Evolutionary conservation across 2,329 filamentous ascomycete genomes (phyloP), one percentile per base, ranked within the genome.

Genomic region (Trichoderma sp.): DNA sequence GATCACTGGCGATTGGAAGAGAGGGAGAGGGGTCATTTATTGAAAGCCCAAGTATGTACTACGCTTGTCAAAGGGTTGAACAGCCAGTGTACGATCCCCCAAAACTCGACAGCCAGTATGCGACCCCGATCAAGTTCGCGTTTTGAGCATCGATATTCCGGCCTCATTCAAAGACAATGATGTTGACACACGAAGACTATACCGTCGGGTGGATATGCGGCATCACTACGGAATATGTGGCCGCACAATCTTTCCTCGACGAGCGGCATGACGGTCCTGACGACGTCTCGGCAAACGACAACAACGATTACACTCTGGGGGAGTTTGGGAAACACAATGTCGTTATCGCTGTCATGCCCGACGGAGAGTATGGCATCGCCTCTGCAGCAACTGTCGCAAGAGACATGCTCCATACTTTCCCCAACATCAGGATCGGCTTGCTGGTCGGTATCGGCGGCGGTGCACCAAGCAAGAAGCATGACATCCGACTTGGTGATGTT

Each of bases 401-500:
- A 5, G 60, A 72, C 43, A 72, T 77, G 70, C 55, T 71, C 0
- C 68, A 64, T 4, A 77, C 69, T 58, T 78, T 76, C 47, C 71
- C 71, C 0, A 69, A 73, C 4, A 45, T 78, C 5, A 60, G 69
- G 9, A 65, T 76, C 5, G 72, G 72, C 1, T 55, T 63, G 12
- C 34, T 59, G 24, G 43, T 48, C 3, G 56, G 56, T 34, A 59
- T 59, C 7, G 56, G 24, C 14, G 41, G 24, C 30, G 77, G 76
- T 3, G 75, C 71, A 0, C 77, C 77, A 65, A 80, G 66, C 45
- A 0, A 5, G 1, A 65, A 71, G 5, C 66, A 75, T 26, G 76
- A 79, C 17, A 72, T 79, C 1, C 72, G 76, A 4, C 69, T 73
- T 0, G 72, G 72, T 0, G 71, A 74, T 45, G 34, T 74, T 0